Percentiles rank a stretch among this genome's conserved stretches.
phyloP scores from a whole-genome alignment of 768 basidiomycete genomes.

The Amanita rimosa region DNA sequence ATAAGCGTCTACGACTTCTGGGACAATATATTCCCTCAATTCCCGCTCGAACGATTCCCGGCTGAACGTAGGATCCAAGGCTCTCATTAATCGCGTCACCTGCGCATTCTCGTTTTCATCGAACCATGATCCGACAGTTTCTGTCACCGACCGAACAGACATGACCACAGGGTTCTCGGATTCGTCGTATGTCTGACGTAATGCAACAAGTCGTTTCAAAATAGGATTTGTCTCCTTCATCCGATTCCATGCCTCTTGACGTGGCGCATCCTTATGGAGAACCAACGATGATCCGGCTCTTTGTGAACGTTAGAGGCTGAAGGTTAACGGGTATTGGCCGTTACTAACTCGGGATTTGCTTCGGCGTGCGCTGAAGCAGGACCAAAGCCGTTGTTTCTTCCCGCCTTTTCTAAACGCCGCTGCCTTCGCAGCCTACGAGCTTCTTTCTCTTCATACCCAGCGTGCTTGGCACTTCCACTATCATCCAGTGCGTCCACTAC shows the following conservation, averaged over 20 bases:
- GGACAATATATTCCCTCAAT: slow-evolving; percentile 91
- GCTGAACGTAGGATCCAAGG: slow-evolving; percentile 80
- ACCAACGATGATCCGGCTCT: slow-evolving; percentile 85
- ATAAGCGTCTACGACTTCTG: slow-evolving; percentile 96
- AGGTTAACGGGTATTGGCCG: slow-evolving; percentile 1
- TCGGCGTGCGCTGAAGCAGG: slow-evolving; percentile 32
- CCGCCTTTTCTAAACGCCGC: slow-evolving; percentile 75
- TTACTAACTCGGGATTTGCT: slow-evolving; percentile 73
- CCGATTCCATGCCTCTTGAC: slow-evolving; percentile 71
- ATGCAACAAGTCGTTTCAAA: slow-evolving; percentile 41
- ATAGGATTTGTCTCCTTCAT: slow-evolving; percentile 76
- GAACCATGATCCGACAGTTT: slow-evolving; percentile 80
- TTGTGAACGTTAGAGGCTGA: not conserved
- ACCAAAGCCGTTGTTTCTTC: slow-evolving; percentile 51
- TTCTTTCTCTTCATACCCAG: slow-evolving; percentile 94
- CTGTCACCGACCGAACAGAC: slow-evolving; percentile 71
- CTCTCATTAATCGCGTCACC: slow-evolving; percentile 77
- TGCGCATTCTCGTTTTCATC: slow-evolving; percentile 99
- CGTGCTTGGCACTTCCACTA: slow-evolving; percentile 85
- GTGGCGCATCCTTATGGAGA: slow-evolving; percentile 70
- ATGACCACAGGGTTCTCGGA: slow-evolving; percentile 87
- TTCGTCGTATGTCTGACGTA: slow-evolving; percentile 74
- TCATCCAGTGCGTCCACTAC: slow-evolving; percentile 91
- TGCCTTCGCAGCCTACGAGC: slow-evolving; percentile 74
- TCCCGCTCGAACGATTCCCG: slow-evolving; percentile 85